Evolutionary conservation across 495 filamentous ascomycete species (phyloP), one percentile per base, ranked within the genome.

Genomic region (Staphylotrichum tortipilum): DNA sequence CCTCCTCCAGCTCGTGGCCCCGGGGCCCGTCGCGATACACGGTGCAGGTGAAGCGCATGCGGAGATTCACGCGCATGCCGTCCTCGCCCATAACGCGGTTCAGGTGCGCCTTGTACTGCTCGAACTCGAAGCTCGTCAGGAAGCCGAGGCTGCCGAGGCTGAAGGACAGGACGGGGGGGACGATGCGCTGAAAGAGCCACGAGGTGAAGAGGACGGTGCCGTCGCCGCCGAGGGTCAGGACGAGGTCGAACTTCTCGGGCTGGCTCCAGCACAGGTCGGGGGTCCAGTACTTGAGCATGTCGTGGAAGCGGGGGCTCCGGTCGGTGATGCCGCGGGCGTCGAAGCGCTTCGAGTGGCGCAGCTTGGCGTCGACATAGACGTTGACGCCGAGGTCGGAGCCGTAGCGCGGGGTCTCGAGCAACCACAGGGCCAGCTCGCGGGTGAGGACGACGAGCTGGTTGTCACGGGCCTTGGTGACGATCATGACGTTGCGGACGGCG

Each of bases 31-130:
- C 63, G n/a, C 88, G 82, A 70, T 85, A 94, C 19, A 95, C 86
- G 7, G 89, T 95, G 68, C 91, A 95, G 29, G 91, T 96, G 69
- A 98, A 98, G 47, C 92, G 85, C 88, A 97, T 91, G 54, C 92
- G 88, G 57, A 98, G 72, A 61, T 92, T 95, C 44, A 97, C 88
- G 31, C 88, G 81, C 85, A 98, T 94, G 6, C 94, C 92, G 0
- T 84, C 80, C 44, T 91, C 87, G 41, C 87, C 88, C 86, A 97
- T 95, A 51, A 94, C 75, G 23, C 74, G 78, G 59, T 86, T 84
- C 17, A 98, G 77, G 55, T 89, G 83, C 26, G 83, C 72, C 64
- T 88, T 86, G 70, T 89, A 94, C 51, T 78, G 69, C 38, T 82
- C 72, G 59, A 92, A 98, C 58, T 96, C 83, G 60, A 95, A 96